Evolutionary conservation across 768 basidiomycete genomes (phyloP).

Genomic region (Macrolepiota dolichaula): DNA sequence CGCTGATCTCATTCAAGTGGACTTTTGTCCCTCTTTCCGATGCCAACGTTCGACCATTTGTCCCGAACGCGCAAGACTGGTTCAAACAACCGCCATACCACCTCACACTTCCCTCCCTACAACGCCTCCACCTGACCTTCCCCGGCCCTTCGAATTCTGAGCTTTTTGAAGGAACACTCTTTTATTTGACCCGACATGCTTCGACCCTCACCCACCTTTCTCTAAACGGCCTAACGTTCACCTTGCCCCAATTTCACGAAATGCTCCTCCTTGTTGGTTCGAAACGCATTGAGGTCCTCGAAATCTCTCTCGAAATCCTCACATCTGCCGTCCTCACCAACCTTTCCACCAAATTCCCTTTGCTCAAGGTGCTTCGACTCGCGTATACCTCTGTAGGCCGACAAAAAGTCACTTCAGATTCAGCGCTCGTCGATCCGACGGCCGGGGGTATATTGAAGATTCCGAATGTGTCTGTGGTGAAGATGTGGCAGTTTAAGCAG

Average conservation of each 20-base stretch:
- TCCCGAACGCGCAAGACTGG: not conserved
- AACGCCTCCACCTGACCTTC: not conserved
- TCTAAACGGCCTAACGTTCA: conserved; percentile 1
- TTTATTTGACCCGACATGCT: conserved; percentile 7
- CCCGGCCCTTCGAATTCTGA: not conserved
- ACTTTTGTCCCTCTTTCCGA: not conserved
- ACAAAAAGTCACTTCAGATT: conserved; percentile 2
- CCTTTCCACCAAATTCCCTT: conserved; percentile 3
- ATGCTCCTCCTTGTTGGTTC: conserved; percentile 5
- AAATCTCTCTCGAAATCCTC: conserved; percentile 9
- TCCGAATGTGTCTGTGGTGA: conserved; percentile 8
- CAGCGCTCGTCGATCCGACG: conserved; percentile 7
- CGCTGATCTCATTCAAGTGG: conserved; percentile 5
- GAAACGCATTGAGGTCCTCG: not conserved
- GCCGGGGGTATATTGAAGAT: conserved; percentile 8
- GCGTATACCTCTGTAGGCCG: conserved; percentile 4
- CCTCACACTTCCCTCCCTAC: not conserved
- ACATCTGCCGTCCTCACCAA: conserved; percentile 8
- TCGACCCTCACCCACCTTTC: conserved; percentile 7
- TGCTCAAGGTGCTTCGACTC: not conserved
- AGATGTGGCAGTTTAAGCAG: conserved; percentile 9
- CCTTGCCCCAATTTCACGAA: conserved; percentile 6
- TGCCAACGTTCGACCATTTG: not conserved
- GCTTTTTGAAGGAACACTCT: conserved; percentile 5
- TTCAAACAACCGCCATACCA: conserved; percentile 9